Percentiles rank a stretch among this genome's conserved stretches.
phyloP scores from a whole-genome alignment of 805 yeast species.

The Vanderwaltozyma verrucispora region DNA sequence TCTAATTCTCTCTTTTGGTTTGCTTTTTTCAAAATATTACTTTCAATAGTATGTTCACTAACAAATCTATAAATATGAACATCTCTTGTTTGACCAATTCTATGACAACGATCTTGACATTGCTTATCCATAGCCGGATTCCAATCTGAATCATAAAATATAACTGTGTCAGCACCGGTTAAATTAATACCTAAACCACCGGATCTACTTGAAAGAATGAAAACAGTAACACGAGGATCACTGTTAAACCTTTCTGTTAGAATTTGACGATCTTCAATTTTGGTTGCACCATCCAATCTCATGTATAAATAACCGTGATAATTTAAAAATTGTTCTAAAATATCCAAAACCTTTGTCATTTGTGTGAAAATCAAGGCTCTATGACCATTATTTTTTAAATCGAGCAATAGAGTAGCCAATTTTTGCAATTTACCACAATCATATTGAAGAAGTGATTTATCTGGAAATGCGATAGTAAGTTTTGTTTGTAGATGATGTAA shows the following conservation, averaged over 20 bases:
- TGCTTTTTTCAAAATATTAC: conserved; percentile 87
- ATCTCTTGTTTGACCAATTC: conserved; percentile 97
- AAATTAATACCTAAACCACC: conserved; percentile 97
- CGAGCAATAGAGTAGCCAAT: conserved; percentile 62
- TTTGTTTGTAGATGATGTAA: conserved; percentile 81
- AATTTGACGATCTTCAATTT: conserved; percentile 91
- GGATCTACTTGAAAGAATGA: conserved; percentile 88
- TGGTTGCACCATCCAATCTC: conserved; percentile 96
- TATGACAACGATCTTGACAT: conserved; percentile 97
- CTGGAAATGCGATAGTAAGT: conserved; percentile 90
- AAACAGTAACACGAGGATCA: conserved; percentile 78
- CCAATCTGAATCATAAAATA: conserved; percentile 98
- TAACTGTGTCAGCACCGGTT: conserved; percentile 98
- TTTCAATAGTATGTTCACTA: conserved; percentile 91
- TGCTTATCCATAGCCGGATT: conserved; percentile 99
- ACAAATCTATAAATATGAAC: conserved; percentile 96
- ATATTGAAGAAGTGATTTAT: conserved; percentile 79
- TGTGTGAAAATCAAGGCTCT: conserved; percentile 94
- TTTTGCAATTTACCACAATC: conserved; percentile 96
- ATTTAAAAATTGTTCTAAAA: conserved; percentile 85
- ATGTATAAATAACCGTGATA: conserved; percentile 89
- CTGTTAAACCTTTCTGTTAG: conserved; percentile 87
- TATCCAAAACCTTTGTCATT: conserved; percentile 93
- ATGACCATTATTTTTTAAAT: conserved; percentile 78
- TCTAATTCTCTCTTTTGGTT: conserved; percentile 90